phyloP scores from a whole-genome alignment of 2,329 filamentous ascomycete species.

The Botryotinia globosa region DNA sequence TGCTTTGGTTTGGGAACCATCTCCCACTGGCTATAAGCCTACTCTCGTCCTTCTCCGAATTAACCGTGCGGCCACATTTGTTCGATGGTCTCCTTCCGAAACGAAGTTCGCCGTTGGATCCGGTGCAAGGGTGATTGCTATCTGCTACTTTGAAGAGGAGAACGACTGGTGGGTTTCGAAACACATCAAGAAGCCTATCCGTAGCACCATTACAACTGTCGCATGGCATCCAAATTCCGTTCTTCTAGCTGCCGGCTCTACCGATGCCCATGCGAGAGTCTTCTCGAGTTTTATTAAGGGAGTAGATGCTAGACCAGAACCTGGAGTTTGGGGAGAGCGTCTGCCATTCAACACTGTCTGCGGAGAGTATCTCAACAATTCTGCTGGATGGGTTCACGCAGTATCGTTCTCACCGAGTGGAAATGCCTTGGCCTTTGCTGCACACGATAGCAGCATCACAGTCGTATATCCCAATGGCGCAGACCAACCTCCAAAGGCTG shows the following conservation, averaged over 20 bases:
- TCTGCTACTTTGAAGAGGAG: constrained; percentile 99
- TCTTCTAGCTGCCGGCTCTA: constrained; percentile 89
- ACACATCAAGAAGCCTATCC: constrained; percentile 98
- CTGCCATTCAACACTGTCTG: constrained; percentile 98
- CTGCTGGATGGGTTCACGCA: constrained; percentile 93
- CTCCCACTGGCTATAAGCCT: constrained; percentile 89
- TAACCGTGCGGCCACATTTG: constrained; percentile 93
- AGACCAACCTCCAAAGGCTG: constrained; percentile 85
- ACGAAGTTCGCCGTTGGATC: constrained; percentile 97
- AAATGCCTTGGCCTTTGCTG: constrained; percentile 87
- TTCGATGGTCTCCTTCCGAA: constrained; percentile 95
- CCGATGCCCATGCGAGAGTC: constrained; percentile 92
- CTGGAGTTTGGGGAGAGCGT: constrained; percentile 89
- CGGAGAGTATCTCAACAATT: constrained; percentile 93
- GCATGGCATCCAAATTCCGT: constrained; percentile 98
- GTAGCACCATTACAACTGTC: constrained; percentile 91
- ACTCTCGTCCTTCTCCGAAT: constrained; percentile 96
- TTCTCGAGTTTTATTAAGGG: constrained; percentile 97
- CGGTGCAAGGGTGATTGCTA: constrained; percentile 88
- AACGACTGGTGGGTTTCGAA: constrained; percentile 99
- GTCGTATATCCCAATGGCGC: constrained; percentile 91
- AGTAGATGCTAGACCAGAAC: constrained; percentile 79
- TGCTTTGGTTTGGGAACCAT: constrained; percentile 95
- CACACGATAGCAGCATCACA: constrained; percentile 94
- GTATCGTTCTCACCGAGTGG: constrained; percentile 91